Conservation (phyloP, 2,329 filamentous ascomycete species). For the Xylaria sp. region DNA sequence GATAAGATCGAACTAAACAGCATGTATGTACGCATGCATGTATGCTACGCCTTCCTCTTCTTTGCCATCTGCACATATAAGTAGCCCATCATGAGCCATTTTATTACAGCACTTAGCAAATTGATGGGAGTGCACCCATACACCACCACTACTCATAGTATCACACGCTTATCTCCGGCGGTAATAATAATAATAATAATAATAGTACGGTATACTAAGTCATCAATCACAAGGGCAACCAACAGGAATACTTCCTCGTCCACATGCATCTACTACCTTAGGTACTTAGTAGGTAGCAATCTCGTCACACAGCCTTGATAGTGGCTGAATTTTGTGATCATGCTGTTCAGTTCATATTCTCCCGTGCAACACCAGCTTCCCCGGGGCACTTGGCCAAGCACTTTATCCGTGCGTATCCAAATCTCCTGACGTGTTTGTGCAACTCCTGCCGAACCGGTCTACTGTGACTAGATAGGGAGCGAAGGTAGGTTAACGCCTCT, state of each 20-base stretch:
- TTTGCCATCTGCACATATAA: not conserved
- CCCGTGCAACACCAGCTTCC: conserved; percentile 1
- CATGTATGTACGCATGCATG: no score
- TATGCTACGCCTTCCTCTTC: not conserved
- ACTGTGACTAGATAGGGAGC: not conserved
- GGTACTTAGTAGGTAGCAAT: not conserved
- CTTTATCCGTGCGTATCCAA: not conserved
- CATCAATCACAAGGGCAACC: not conserved
- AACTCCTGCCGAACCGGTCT: conserved; percentile 8
- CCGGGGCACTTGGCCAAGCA: not conserved
- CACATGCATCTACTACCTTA: not conserved
- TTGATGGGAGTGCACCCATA: not conserved
- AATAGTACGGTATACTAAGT: not conserved
- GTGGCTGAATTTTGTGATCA: conserved; percentile 14
- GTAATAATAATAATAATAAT: not conserved
- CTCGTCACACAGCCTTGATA: not conserved
- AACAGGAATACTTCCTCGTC: conserved; percentile 6
- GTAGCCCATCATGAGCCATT: no score
- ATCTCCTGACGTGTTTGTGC: not conserved
- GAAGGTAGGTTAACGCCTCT: not conserved
- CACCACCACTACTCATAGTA: no score
- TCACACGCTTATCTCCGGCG: no score
- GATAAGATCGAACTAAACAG: not conserved
- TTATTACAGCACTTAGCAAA: no score
- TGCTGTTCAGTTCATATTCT: conserved; percentile 8